These are phyloP conservation scores for Trichoderma atrobrunneum DNA, from an alignment of 2,329 filamentous ascomycete species.

Conservation along the genomic window DNA sequence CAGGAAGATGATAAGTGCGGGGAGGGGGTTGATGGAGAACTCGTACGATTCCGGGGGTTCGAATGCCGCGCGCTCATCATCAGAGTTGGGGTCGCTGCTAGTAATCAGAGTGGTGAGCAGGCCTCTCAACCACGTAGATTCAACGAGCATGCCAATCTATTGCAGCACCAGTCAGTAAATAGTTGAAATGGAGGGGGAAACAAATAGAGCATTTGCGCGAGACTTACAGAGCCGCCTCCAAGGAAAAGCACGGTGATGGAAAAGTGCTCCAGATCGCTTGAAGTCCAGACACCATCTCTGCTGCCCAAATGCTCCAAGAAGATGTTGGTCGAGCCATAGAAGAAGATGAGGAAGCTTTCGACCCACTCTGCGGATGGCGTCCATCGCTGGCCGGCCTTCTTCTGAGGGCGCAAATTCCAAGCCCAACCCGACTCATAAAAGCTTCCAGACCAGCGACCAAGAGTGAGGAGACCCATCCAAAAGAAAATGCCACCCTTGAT, in stretches of 20 bases:
- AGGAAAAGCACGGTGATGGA: constrained; percentile 94
- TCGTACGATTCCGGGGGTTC: constrained; percentile 63
- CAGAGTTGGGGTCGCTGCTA: constrained; percentile 35
- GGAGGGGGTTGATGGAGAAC: constrained; percentile 83
- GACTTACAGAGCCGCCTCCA: constrained; percentile 77
- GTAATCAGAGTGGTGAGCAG: constrained; percentile 57
- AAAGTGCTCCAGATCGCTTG: constrained; percentile 84
- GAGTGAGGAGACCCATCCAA: constrained; percentile 82
- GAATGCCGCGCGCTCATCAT: constrained; percentile 50
- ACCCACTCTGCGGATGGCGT: constrained; percentile 82
- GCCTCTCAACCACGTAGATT: constrained; percentile 67
- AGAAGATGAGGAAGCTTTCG: constrained; percentile 85
- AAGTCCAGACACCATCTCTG: constrained; percentile 67
- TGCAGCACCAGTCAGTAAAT: neutral
- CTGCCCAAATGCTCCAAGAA: constrained; percentile 85
- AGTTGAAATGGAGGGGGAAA: too few species aligned
- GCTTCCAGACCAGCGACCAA: constrained; percentile 86
- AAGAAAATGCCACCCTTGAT: constrained; percentile 95
- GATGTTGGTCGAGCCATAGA: constrained; percentile 85
- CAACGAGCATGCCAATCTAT: constrained; percentile 78
- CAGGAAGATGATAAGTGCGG: constrained; percentile 79
- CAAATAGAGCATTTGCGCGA: neutral
- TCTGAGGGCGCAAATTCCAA: constrained; percentile 78
- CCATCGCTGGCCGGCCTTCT: constrained; percentile 55
- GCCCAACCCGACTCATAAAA: constrained; percentile 93